A percentile compares a stretch with the other conserved stretches of the same genome.
Conservation (phyloP, 305 asterid genomes). For the Withania somnifera region DNA sequence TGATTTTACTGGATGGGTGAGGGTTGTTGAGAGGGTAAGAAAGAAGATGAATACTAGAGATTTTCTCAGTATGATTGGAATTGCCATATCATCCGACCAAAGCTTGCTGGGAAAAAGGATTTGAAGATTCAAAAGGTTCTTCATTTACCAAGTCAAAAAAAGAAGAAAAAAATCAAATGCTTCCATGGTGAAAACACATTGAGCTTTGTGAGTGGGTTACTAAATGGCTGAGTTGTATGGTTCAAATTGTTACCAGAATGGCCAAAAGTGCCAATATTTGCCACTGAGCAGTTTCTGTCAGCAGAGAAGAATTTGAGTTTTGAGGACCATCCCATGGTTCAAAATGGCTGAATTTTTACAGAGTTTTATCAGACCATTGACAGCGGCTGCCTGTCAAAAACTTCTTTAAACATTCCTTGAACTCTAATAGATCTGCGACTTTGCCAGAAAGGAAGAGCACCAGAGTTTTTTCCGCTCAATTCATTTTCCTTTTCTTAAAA, state of each 20-base stretch:
- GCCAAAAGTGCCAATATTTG: not conserved
- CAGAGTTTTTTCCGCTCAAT: not conserved
- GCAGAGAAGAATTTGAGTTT: not conserved
- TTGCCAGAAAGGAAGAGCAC: not conserved
- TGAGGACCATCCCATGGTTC: not conserved
- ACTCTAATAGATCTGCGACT: not conserved
- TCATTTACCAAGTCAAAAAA: no score
- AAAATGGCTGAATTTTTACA: not conserved
- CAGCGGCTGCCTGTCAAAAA: not conserved
- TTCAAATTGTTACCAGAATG: not conserved
- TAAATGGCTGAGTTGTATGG: not conserved
- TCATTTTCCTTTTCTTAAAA: not conserved
- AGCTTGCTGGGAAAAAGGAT: not conserved
- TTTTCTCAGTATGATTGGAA: not conserved
- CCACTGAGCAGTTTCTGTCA: not conserved
- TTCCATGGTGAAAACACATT: not conserved
- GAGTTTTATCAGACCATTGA: not conserved
- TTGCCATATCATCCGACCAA: not conserved
- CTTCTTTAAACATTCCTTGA: not conserved
- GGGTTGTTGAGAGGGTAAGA: not conserved
- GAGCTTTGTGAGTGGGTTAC: not conserved
- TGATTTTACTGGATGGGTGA: not conserved
- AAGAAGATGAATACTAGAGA: not conserved
- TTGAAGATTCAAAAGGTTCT: not conserved
- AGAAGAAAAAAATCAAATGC: no score